A percentile compares a stretch with the other conserved stretches of the same genome.
phyloP scores from a whole-genome alignment of 1,284 basidiomycete species.

The Sanguinoderma infundibulare region DNA sequence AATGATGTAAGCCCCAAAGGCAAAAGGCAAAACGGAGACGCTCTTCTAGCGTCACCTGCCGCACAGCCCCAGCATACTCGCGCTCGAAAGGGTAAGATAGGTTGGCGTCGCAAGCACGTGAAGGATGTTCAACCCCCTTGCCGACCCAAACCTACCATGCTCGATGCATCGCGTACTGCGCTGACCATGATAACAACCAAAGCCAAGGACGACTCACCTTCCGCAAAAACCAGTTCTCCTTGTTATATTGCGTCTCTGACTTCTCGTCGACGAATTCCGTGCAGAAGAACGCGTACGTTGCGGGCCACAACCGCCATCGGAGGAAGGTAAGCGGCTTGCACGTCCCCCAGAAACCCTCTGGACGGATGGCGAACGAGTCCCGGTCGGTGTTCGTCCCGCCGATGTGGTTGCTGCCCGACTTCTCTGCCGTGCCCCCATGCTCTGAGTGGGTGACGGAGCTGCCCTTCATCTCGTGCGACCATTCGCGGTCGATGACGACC shows the following conservation, averaged over 20 bases:
- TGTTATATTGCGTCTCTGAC: slow-evolving; percentile 61
- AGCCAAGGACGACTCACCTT: slow-evolving; percentile 40
- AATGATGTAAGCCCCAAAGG: neutral
- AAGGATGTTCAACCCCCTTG: too few species aligned
- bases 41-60: too few species aligned
- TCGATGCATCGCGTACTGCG: too few species aligned
- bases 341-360: slow-evolving; percentile 37
- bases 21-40: neutral
- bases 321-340: slow-evolving; percentile 37
- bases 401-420: slow-evolving; percentile 44
- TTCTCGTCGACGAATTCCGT: slow-evolving; percentile 60
- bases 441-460: slow-evolving; percentile 53
- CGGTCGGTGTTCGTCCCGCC: slow-evolving; percentile 40
- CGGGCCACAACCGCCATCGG: slow-evolving; percentile 47
- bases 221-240: slow-evolving; percentile 55
- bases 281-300: slow-evolving; percentile 53
- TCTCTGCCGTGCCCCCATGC: slow-evolving; percentile 49
- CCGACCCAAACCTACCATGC: too few species aligned
- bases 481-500: slow-evolving; percentile 73
- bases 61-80: neutral
- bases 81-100: neutral
- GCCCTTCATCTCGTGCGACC: slow-evolving; percentile 61
- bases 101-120: too few species aligned
- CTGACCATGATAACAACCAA: too few species aligned
- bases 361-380: slow-evolving; percentile 34